Percentiles rank a stretch among this genome's conserved stretches.
These are phyloP conservation scores for Skeletonema menzelii DNA, from an alignment of 108 stramenopile genomes.

Conservation along the genomic window DNA sequence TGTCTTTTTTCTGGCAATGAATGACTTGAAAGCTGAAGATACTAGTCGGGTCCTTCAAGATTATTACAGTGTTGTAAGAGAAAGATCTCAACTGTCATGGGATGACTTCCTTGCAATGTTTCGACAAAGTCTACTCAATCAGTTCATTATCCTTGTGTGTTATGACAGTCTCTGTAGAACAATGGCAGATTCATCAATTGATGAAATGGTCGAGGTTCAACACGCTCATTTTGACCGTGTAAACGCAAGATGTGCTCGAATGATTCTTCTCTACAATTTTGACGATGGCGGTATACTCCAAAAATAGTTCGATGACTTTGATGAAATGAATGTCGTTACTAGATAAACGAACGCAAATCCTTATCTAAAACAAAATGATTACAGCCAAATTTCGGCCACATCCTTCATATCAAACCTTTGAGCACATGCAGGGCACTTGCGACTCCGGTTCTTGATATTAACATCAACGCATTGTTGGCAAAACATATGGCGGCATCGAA, in stretches of 20 bases:
- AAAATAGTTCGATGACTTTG: background rate
- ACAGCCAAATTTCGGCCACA: conserved; percentile 76
- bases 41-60: background rate
- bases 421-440: conserved; percentile 90
- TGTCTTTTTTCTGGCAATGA: conserved; percentile 43
- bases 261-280: background rate
- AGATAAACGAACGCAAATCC: background rate
- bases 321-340: background rate
- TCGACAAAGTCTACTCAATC: conserved; percentile 37
- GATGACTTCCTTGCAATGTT: conserved; percentile 28
- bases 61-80: background rate
- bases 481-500: conserved; percentile 94
- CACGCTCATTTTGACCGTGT: background rate
- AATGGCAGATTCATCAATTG: conserved; percentile 16
- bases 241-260: background rate
- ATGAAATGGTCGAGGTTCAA: conserved; percentile 2
- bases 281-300: background rate
- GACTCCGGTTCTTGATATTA: conserved; percentile 83
- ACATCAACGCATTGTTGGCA: conserved; percentile 91
- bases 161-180: conserved; percentile 38
- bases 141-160: conserved; percentile 43
- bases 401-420: conserved; percentile 84
- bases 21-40: background rate
- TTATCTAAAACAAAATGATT: background rate
- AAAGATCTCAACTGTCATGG: conserved; percentile 17